phyloP scores from a whole-genome alignment of 129 eudicot genomes.

The Flaveria linearis region DNA sequence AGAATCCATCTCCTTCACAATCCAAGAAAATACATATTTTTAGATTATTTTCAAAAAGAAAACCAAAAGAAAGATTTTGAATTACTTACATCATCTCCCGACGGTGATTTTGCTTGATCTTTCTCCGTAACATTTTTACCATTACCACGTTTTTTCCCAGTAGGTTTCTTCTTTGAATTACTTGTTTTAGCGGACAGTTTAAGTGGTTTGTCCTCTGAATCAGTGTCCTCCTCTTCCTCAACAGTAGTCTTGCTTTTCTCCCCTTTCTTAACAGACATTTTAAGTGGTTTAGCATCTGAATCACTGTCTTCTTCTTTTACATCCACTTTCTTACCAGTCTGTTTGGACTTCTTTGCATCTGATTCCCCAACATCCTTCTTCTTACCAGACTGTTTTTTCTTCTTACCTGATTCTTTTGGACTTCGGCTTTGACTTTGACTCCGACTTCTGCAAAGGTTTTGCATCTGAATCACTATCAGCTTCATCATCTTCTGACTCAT shows the following conservation, averaged over 20 bases:
- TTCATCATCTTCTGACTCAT: too few relatives aligned
- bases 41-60: too few relatives aligned
- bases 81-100: too few relatives aligned
- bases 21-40: too few relatives aligned
- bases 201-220: conserved; percentile 48
- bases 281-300: conserved; percentile 43
- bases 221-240: conserved; percentile 41
- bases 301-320: conserved; percentile 43
- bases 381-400: conserved; percentile 46
- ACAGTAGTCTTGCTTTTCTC: conserved; percentile 27
- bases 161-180: too few relatives aligned
- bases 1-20: conserved; percentile 53
- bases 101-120: too few relatives aligned
- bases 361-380: conserved; percentile 35
- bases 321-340: conserved; percentile 44
- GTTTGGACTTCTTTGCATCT: conserved; percentile 40
- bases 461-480: too few relatives aligned
- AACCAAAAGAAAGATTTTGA: too few relatives aligned
- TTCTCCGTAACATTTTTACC: too few relatives aligned
- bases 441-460: too few relatives aligned
- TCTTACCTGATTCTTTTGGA: conserved; percentile 38
- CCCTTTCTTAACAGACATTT: conserved; percentile 45
- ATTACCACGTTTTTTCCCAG: too few relatives aligned
- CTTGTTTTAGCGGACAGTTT: conserved; percentile 43
- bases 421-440: background rate